Evolutionary conservation across 257 asterid species (phyloP).

Genomic region (Cordia subcordata): DNA sequence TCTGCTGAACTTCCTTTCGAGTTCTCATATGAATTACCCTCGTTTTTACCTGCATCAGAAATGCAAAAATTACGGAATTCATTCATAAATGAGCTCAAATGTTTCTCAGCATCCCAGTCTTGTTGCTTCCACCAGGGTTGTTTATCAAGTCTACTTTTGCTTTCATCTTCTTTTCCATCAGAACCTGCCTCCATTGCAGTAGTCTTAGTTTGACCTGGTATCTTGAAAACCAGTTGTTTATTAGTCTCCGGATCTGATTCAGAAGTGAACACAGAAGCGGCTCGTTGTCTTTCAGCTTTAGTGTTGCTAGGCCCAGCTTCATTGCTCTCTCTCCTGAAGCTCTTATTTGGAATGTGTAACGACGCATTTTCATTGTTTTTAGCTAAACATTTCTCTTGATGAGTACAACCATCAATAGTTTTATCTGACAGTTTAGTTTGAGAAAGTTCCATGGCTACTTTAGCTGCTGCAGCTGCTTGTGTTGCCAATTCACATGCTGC

Average conservation of each 20-base stretch:
- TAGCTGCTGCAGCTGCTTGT: background rate
- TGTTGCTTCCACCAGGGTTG: too few relatives aligned
- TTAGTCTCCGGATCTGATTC: background rate
- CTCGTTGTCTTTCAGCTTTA: too few relatives aligned
- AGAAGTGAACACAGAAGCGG: background rate
- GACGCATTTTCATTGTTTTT: background rate
- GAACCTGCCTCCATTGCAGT: too few relatives aligned
- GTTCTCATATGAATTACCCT: background rate
- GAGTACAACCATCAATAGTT: too few relatives aligned
- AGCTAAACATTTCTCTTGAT: background rate
- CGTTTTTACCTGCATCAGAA: background rate
- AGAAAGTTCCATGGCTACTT: background rate
- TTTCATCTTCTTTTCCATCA: background rate
- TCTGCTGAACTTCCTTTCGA: background rate
- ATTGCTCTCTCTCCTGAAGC: background rate
- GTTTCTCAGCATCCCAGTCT: too few relatives aligned
- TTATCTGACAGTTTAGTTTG: background rate
- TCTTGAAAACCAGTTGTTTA: background rate
- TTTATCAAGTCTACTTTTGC: background rate
- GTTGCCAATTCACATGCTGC: background rate
- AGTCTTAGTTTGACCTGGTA: background rate
- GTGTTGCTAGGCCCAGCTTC: background rate
- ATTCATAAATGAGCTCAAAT: background rate
- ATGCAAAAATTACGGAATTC: background rate
- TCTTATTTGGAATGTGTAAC: background rate